Conservation (phyloP, 1,284 basidiomycete genomes). For the Marasmius fiardii region DNA sequence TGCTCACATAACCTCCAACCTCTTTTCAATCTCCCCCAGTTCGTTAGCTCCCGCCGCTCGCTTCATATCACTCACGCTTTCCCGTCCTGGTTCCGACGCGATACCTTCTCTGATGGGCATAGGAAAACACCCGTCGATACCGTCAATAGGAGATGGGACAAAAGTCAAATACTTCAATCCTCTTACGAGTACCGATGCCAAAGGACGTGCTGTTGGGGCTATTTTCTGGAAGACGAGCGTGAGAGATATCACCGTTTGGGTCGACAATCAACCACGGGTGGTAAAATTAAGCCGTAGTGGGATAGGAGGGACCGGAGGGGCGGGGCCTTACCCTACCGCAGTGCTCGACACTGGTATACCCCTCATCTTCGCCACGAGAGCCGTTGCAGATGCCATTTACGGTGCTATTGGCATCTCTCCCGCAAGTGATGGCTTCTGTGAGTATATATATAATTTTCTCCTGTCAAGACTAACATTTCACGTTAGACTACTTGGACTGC, state of each 20-base stretch:
- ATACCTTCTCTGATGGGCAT: conserved; percentile 62
- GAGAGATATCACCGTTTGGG: conserved; percentile 56
- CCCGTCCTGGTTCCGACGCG: conserved; percentile 55
- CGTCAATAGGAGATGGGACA: conserved; percentile 6
- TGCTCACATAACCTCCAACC: conserved; percentile 58
- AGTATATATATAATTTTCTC: conserved; percentile 20
- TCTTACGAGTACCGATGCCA: conserved; percentile 33
- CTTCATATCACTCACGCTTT: conserved; percentile 66
- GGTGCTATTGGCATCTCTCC: conserved; percentile 66
- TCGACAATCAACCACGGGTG: conserved; percentile 36
- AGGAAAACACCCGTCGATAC: conserved; percentile 53
- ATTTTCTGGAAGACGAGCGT: conserved; percentile 62
- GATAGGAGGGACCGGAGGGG: conserved; percentile 24
- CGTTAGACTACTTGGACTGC: conserved; percentile 67
- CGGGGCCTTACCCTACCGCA: conserved; percentile 47
- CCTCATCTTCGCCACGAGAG: conserved; percentile 52
- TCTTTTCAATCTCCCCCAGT: conserved; percentile 59
- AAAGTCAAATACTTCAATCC: conserved; percentile 5
- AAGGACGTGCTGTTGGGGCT: conserved; percentile 34
- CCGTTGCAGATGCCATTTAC: conserved; percentile 73
- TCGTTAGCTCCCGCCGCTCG: conserved; percentile 47
- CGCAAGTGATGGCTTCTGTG: conserved; percentile 60
- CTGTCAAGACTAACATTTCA: neutral
- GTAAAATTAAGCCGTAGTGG: conserved; percentile 24
- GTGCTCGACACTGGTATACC: conserved; percentile 71